Evolutionary conservation across 306 rosid genomes (phyloP), one percentile per base, ranked within the genome.

Genomic region (Quercus suber): DNA sequence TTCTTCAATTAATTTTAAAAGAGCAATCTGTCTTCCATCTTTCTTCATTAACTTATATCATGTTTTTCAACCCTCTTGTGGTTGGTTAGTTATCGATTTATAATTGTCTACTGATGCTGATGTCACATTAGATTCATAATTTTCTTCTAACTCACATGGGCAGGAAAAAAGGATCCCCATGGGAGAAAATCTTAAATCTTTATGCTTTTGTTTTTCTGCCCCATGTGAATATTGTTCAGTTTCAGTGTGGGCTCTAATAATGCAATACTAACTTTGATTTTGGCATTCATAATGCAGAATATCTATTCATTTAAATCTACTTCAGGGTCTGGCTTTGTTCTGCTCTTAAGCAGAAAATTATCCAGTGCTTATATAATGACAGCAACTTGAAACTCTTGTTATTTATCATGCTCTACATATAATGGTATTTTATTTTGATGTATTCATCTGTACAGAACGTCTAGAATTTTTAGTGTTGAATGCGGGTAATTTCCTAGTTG

Each of bases 281-380:
- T 49, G 53, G 53, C 17, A 49, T 5, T 21, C 65, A 58, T 58
- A 21, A 58, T 74, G 53, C 53, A 49, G 17, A 49, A 49, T 49
- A 49, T 49, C 13, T 84, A 33, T 55, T 31, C 65, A 37, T 37
- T 37, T 37, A 37, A 37, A 37, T 37, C 45, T 37, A 37, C 45
- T 37, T 37, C 45, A 37, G 45, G 45, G 45, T 37, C 45, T 7
- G 11, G 45, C 45, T 37, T 37, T 37, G 45, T 37, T 37, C 45
- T 7, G 45, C 45, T 37, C 45, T 37, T 37, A 37, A 65, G 67
- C 11, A 5, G 67, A 76, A 72, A 67, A 12, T 28, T 33, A 57
- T 74, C 65, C 73, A 81, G 52, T 73, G 28, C 35, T 78, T 71
- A 51, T 55, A 43, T 75, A 56, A 18, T 31, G 41, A 77, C 43